These are phyloP conservation scores for Cerrena zonata DNA, from an alignment of 1,284 basidiomycete genomes.

Conservation along the genomic window DNA sequence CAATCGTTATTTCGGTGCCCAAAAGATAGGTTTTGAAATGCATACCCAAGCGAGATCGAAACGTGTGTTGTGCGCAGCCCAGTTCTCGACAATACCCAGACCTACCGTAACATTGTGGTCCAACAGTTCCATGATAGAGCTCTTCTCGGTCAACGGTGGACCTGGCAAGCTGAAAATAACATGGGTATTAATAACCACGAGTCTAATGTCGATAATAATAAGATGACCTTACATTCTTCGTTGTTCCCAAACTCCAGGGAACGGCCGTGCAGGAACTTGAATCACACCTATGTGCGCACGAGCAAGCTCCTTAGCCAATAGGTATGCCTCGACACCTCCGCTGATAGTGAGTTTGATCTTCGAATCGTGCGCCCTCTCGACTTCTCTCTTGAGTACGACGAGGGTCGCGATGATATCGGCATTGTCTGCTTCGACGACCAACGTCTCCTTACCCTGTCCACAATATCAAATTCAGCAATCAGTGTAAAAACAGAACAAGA, in stretches of 20 bases:
- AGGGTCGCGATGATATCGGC: constrained; percentile 79
- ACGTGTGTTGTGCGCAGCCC: constrained; percentile 54
- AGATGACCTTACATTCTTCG: constrained; percentile 38
- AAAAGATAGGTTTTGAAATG: constrained; percentile 1
- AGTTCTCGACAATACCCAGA: constrained; percentile 50
- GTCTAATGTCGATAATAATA: neutral
- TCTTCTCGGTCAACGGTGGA: constrained; percentile 66
- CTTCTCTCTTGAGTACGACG: constrained; percentile 67
- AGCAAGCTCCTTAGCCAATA: constrained; percentile 71
- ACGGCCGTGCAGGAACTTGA: constrained; percentile 52
- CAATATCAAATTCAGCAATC: neutral
- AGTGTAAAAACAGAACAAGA: constrained; percentile 7
- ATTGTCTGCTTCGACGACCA: constrained; percentile 53
- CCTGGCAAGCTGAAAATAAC: constrained; percentile 42
- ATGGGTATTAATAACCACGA: neutral
- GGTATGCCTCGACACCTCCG: constrained; percentile 70
- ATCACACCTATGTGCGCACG: constrained; percentile 72
- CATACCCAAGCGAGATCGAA: constrained; percentile 56
- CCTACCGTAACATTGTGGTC: constrained; percentile 71
- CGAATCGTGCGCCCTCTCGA: constrained; percentile 43
- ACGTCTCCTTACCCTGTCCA: constrained; percentile 41
- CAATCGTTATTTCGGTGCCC: neutral
- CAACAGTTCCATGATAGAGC: constrained; percentile 58
- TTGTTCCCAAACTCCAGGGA: constrained; percentile 55
- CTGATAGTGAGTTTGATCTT: constrained; percentile 53